Conservation (phyloP, 2,329 filamentous ascomycete genomes). For the Akanthomyces uredinophilus region DNA sequence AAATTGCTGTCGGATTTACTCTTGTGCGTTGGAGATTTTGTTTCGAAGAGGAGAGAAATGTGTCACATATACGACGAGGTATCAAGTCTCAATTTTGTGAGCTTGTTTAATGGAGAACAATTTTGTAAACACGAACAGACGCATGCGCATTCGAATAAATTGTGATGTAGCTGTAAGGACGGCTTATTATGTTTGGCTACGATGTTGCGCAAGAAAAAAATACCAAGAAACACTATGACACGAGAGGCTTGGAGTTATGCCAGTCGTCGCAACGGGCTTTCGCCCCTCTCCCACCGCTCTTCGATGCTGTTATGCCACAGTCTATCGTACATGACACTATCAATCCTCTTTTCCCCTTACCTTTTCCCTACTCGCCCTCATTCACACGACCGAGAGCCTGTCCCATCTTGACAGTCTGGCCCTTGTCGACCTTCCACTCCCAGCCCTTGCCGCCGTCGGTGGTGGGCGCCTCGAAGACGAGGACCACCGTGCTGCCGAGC, state of each 20-base stretch:
- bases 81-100: background rate
- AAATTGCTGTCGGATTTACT: background rate
- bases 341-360: constrained; percentile 22
- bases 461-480: constrained; percentile 91
- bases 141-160: background rate
- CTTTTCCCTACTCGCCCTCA: constrained; percentile 43
- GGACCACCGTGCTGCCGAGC: constrained; percentile 87
- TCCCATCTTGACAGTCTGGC: constrained; percentile 83
- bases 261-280: background rate
- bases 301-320: background rate
- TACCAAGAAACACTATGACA: background rate
- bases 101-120: background rate
- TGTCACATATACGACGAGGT: background rate
- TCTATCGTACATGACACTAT: background rate
- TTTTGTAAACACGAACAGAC: background rate
- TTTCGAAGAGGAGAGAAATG: background rate
- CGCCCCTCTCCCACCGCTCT: background rate
- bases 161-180: background rate
- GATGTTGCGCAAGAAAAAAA: background rate
- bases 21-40: background rate
- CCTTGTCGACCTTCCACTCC: constrained; percentile 81
- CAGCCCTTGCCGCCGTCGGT: constrained; percentile 61
- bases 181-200: background rate
- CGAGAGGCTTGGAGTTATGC: background rate
- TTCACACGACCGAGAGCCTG: constrained; percentile 75